Conservation (phyloP, 2,329 filamentous ascomycete species). For the Xylariaceae sp. region DNA sequence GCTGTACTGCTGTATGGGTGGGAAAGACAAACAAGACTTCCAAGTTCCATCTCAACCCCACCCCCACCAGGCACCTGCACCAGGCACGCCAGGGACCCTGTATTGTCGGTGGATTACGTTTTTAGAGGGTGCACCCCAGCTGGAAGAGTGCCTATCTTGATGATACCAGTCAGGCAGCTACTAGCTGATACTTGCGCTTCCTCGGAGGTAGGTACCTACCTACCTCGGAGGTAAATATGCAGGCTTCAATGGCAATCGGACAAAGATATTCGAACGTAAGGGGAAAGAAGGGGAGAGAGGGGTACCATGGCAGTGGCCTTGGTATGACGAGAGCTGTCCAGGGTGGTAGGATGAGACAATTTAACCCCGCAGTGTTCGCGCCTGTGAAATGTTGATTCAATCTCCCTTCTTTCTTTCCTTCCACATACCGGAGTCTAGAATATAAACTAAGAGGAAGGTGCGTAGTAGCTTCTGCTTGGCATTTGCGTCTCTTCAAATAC, state of each 20-base stretch:
- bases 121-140: background rate
- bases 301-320: background rate
- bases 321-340: background rate
- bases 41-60: too few relatives aligned
- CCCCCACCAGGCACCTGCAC: too few relatives aligned
- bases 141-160: background rate
- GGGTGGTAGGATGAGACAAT: conserved; percentile 4
- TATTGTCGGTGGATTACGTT: background rate
- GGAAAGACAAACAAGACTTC: too few relatives aligned
- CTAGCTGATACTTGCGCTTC: too few relatives aligned
- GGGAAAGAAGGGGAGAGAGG: background rate
- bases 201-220: too few relatives aligned
- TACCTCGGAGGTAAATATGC: background rate
- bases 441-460: conserved; percentile 10
- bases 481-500: background rate
- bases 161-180: too few relatives aligned
- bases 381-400: background rate
- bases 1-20: too few relatives aligned
- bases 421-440: conserved; percentile 3
- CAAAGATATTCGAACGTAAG: background rate
- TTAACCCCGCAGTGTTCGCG: conserved; percentile 15
- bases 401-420: background rate
- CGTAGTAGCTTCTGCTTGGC: conserved; percentile 1
- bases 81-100: too few relatives aligned
- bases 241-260: background rate